Evolutionary conservation across 1,139 yeast genomes (phyloP), one percentile per base, ranked within the genome.

Genomic region (Yamadazyma epiphylla): DNA sequence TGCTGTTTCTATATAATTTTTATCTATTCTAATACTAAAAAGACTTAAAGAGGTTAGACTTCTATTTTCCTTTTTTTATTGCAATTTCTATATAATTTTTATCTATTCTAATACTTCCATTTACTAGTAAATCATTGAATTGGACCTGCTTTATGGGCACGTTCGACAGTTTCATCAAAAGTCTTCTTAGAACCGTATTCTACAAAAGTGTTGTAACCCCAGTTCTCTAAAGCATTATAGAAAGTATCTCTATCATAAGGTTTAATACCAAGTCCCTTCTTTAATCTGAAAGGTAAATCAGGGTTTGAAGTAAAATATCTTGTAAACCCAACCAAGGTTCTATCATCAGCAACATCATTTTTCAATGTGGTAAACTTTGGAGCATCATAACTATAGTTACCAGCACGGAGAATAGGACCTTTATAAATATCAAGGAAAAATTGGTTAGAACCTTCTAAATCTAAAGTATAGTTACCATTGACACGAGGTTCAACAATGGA

Each of bases 221-320:
- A 50, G 37, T 54, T 55, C 23, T 35, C 38, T n/a, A 29, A 32
- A 13, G 28, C 5, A n/a, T 15, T 33, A 37, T 56, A 57, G 39
- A 57, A 57, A 3, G 45, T 31, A 13, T 35, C 35, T 43, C 61
- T 48, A 13, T 50, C 48, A 36, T 55, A 57, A 7, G 27, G 27
- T 8, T 29, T 28, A 19, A 36, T 31, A 13, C 27, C 11, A 16
- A 20, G 36, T 9, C 75, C 76, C 26, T 71, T 54, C 32, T 60
- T 60, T 27, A 74, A 50, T 48, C 76, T 63, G n/a, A 58, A 41
- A 6, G 61, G 64, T 26, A 75, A 55, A 51, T 76, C 80, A 4
- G 80, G 80, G 52, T 73, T 75, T 5, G 77, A 55, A 26, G 64
- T 64, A 40, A 57, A 74, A 38, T 53, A 61, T 49, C 80, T 62